Conservation (phyloP, 2,329 filamentous ascomycete species). For the Pseudopithomyces chartarum region DNA sequence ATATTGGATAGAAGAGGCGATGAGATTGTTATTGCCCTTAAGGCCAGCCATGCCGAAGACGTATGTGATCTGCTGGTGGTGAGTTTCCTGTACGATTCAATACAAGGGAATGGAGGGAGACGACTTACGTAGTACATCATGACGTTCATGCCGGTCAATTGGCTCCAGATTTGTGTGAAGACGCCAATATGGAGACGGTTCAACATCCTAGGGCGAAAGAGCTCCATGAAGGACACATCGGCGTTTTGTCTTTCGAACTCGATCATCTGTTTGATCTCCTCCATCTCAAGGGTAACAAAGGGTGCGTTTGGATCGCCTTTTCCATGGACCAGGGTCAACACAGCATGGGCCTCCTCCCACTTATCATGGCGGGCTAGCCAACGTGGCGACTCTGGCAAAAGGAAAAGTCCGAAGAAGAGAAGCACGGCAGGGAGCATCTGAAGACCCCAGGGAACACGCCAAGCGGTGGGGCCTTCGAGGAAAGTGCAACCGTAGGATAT, state of each 20-base stretch:
- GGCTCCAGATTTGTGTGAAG: conserved; percentile 76
- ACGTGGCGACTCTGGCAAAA: conserved; percentile 53
- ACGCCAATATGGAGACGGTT: conserved; percentile 74
- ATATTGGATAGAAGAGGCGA: conserved; percentile 73
- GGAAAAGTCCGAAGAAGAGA: conserved; percentile 55
- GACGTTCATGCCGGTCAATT: conserved; percentile 77
- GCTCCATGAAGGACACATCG: conserved; percentile 72
- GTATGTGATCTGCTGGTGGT: conserved; percentile 51
- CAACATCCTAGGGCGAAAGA: conserved; percentile 75
- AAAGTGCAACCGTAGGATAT: conserved; percentile 45
- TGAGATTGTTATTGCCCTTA: conserved; percentile 61
- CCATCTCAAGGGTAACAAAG: conserved; percentile 70
- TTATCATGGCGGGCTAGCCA: conserved; percentile 53
- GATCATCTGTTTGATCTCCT: conserved; percentile 74
- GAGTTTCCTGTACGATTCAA: conserved; percentile 33
- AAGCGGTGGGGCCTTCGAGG: conserved; percentile 37
- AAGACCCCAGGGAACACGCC: conserved; percentile 45
- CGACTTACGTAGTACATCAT: conserved; percentile 56
- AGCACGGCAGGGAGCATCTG: conserved; percentile 45
- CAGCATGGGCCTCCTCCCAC: conserved; percentile 51
- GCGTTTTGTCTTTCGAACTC: conserved; percentile 74
- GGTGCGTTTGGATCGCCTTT: conserved; percentile 67
- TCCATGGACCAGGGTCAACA: conserved; percentile 50
- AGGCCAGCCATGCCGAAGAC: conserved; percentile 75
- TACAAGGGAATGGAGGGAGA: conserved; percentile 55